Evolutionary conservation across 371 early-diverging fungal species (phyloP).

Genomic region (Actinomucor elegans): DNA sequence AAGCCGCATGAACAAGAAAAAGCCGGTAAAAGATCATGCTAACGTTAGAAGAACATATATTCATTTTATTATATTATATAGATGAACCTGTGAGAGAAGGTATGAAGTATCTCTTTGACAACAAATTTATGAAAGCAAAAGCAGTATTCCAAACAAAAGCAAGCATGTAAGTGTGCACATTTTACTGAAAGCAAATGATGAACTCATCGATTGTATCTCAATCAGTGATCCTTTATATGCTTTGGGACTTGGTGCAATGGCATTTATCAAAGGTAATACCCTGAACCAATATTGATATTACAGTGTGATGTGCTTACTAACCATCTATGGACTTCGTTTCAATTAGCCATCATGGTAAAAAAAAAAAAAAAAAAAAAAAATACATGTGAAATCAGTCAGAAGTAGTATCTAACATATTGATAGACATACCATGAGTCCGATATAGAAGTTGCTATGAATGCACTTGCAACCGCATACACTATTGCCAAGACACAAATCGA

Average conservation of each 20-base stretch:
- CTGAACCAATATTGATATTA: not conserved
- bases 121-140: constrained; percentile 54
- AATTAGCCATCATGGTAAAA: constrained; percentile 22
- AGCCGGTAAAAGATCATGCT: constrained; percentile 36
- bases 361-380: constrained; percentile 10
- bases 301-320: not conserved
- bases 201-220: not conserved
- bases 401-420: not conserved
- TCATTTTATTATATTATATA: constrained; percentile 1
- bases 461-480: constrained; percentile 39
- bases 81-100: constrained; percentile 46
- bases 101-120: constrained; percentile 45
- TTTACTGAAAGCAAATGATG: not conserved
- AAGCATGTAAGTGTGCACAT: constrained; percentile 22
- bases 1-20: constrained; percentile 54
- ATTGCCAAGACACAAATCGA: constrained; percentile 47
- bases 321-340: not conserved
- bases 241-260: constrained; percentile 50
- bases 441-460: constrained; percentile 34
- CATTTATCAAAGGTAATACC: constrained; percentile 42
- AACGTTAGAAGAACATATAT: no score
- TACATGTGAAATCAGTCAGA: not conserved
- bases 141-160: constrained; percentile 40
- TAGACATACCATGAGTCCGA: constrained; percentile 42
- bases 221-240: constrained; percentile 46